Evolutionary conservation across 345 rosid species (phyloP).

Genomic region (Lumnitzera littorea): DNA sequence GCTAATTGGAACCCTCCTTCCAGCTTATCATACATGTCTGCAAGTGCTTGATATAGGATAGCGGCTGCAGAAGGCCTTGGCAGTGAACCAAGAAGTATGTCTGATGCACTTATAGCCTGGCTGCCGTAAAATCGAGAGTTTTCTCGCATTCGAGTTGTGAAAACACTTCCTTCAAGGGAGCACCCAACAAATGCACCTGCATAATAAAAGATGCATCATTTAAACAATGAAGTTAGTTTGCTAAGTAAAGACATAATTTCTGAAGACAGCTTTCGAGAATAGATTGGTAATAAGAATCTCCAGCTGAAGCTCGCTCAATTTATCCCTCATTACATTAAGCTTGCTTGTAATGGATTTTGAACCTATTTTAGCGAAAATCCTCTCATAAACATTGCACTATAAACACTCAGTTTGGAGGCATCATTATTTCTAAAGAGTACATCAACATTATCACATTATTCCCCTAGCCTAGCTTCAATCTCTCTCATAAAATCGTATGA

Average conservation of each 20-base stretch:
- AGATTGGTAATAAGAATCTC: no score
- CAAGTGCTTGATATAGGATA: conserved; percentile 65
- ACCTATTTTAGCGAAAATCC: no score
- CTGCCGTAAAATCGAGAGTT: conserved; percentile 82
- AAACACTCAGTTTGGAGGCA: no score
- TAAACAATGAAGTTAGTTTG: background rate
- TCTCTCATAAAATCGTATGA: no score
- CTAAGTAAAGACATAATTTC: background rate
- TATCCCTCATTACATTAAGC: no score
- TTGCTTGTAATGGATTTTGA: no score
- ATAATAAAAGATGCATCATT: conserved; percentile 1
- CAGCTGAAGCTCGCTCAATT: no score
- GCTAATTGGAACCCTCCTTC: conserved; percentile 17
- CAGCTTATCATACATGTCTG: conserved; percentile 56
- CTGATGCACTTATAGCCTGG: conserved; percentile 62
- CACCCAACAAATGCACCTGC: conserved; percentile 94
- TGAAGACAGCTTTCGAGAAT: no score
- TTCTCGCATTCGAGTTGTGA: conserved; percentile 62
- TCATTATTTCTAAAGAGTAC: no score
- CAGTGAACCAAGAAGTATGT: conserved; percentile 74
- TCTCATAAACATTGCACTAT: no score
- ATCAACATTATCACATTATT: no score
- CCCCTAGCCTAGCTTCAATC: no score
- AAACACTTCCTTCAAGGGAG: conserved; percentile 80
- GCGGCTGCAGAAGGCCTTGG: conserved; percentile 88